Base-by-base conservation (phyloP, 1,284 basidiomycete species). In the Waitea zeae region DNA sequence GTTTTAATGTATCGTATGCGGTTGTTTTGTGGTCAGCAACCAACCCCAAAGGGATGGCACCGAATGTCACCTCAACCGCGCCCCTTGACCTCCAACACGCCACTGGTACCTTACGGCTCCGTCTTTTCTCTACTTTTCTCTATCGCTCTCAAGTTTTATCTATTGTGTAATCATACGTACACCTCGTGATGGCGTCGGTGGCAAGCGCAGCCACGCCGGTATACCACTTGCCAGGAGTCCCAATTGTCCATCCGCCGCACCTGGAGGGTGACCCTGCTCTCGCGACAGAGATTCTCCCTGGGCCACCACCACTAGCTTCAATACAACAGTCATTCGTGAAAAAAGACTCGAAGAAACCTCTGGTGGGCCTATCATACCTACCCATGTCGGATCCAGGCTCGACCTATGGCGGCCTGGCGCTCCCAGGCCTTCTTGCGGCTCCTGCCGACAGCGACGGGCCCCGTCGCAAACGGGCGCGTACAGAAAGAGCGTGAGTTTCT, bases 231-330 rank as follows among this genome's bases (percentile, higher is more conserved):
- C 67, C 71, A 52, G 69, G 71, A 49, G 72, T 75, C 39, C 60
- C 70, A 38, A 67, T 77, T 42, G 56, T 68, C 46, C 81, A 80
- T 48, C 80, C 78, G 46, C 57, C 73, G 45, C 75, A 82, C 55
- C 67, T 82, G 38, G 80, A 81, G 51, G 78, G 80, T 44, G 76
- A 83, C 59, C 55, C 73, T 39, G 61, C 62, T 45, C 62, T 82
- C 47, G 80, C 81, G 41, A 84, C 80, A 41, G 80, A 84, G 63
- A 78, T 84, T 57, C 64, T 84, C 43, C 81, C 81, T 50, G 81
- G 79, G 20, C 80, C 80, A 41, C 80, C 80, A 38, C 65, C 77
- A 44, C 51, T 80, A 42, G 59, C 64, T 41, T 70, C 75, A 45
- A 57, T 74, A 37, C 70, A 76, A 54, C 75, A 77, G 52, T 57